Conservation (phyloP, 108 stramenopile genomes). For the Cylindrotheca fusiformis region DNA sequence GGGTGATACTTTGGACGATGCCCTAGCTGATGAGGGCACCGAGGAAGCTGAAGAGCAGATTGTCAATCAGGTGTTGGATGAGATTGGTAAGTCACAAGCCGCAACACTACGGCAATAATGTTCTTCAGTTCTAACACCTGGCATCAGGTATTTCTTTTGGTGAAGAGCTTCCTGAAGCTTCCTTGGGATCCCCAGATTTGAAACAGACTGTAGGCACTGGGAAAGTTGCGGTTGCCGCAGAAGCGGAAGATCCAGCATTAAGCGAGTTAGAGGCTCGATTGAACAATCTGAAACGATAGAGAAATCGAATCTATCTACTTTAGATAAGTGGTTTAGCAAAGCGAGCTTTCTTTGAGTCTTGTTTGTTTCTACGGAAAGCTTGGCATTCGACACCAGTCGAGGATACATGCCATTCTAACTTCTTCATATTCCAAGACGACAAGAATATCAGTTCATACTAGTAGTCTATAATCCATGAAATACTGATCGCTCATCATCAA, state of each 20-base stretch:
- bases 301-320: too few relatives aligned
- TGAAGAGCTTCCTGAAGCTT: slow-evolving; percentile 72
- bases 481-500: slow-evolving; percentile 49
- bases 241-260: slow-evolving; percentile 60
- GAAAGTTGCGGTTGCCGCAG: slow-evolving; percentile 40
- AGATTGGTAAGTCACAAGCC: slow-evolving; percentile 52
- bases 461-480: slow-evolving; percentile 30
- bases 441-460: too few relatives aligned
- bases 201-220: slow-evolving; percentile 27
- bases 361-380: too few relatives aligned
- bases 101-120: background rate
- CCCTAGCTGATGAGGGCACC: slow-evolving; percentile 83
- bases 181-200: slow-evolving; percentile 29
- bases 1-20: slow-evolving; percentile 95
- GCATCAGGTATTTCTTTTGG: slow-evolving; percentile 49
- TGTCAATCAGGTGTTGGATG: slow-evolving; percentile 86
- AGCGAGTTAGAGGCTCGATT: slow-evolving; percentile 82
- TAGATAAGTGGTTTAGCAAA: too few relatives aligned
- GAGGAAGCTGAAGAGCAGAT: slow-evolving; percentile 93
- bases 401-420: too few relatives aligned
- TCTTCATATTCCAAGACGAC: too few relatives aligned
- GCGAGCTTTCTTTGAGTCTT: too few relatives aligned
- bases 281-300: slow-evolving; percentile 84
- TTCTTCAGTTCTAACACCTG: background rate
- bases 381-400: too few relatives aligned